phyloP scores from a whole-genome alignment of 2,329 filamentous ascomycete genomes.

The Graphium sp. region DNA sequence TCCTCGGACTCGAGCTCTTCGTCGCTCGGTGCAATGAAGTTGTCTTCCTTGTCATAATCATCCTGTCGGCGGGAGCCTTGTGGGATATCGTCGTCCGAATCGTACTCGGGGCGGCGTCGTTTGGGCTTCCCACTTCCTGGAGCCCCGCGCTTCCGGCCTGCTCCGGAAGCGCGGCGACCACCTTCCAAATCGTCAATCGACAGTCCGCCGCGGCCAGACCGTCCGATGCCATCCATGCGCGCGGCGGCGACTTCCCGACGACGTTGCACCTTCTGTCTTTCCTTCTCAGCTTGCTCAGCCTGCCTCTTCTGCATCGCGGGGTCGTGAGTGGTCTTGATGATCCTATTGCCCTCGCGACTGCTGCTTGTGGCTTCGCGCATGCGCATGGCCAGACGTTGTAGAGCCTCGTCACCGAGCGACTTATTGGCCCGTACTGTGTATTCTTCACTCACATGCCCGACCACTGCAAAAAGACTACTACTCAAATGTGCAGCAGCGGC shows the following conservation, averaged over 20 bases:
- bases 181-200: constrained; percentile 57
- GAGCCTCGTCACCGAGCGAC: constrained; percentile 52
- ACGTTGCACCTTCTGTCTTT: constrained; percentile 49
- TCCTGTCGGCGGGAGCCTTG: constrained; percentile 45
- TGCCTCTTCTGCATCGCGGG: constrained; percentile 60
- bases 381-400: constrained; percentile 49
- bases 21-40: constrained; percentile 61
- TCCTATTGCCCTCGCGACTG: constrained; percentile 39
- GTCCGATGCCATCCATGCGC: constrained; percentile 41
- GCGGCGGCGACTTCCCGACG: constrained; percentile 51
- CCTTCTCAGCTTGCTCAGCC: constrained; percentile 60
- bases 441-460: constrained; percentile 61
- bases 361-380: constrained; percentile 47
- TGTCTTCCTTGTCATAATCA: constrained; percentile 65
- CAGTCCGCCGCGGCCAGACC: constrained; percentile 34
- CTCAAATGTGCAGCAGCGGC: constrained; percentile 54
- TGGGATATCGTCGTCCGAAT: constrained; percentile 59
- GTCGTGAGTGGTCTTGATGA: constrained; percentile 55
- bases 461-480: constrained; percentile 51
- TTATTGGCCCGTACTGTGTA: constrained; percentile 52
- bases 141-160: constrained; percentile 34
- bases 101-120: constrained; percentile 46
- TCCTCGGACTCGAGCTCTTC: constrained; percentile 49
- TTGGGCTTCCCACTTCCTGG: constrained; percentile 31
- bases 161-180: constrained; percentile 26